Evolutionary conservation across 2,329 filamentous ascomycete species (phyloP).

Genomic region (Sporothrix schenckii): DNA sequence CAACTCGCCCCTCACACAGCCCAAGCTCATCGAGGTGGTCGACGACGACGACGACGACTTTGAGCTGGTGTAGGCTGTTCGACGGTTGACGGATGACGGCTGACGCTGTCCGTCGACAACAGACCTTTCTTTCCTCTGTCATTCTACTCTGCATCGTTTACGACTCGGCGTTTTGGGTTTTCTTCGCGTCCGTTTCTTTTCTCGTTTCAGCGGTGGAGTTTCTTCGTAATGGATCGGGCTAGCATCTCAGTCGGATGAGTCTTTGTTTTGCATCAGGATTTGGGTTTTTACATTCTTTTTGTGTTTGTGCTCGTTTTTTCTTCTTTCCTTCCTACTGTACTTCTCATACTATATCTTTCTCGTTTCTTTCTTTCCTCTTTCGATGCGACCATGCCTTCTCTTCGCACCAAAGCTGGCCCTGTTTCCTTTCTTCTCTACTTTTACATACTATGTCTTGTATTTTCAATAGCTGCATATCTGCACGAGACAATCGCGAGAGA

Average conservation of each 20-base stretch:
- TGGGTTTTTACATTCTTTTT: not conserved
- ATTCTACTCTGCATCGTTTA: not conserved
- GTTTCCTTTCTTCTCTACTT: not conserved
- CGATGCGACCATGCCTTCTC: not conserved
- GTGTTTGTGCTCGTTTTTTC: not conserved
- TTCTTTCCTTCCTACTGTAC: not conserved
- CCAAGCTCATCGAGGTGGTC: constrained; percentile 8
- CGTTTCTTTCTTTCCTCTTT: not conserved
- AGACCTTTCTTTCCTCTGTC: not conserved
- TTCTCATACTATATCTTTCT: not conserved
- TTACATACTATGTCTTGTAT: not conserved
- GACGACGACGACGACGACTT: constrained; percentile 38
- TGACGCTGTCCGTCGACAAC: not conserved
- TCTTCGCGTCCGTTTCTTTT: not conserved
- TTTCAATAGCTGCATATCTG: not conserved
- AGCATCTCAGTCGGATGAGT: constrained; percentile 10
- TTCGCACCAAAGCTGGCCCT: not conserved
- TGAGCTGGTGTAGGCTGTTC: constrained; percentile 35
- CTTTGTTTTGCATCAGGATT: not conserved
- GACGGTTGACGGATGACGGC: not conserved
- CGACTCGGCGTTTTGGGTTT: not conserved
- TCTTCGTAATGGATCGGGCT: constrained; percentile 1
- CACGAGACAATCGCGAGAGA: not conserved
- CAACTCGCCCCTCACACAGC: not conserved
- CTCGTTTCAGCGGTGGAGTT: constrained; percentile 7